Evolutionary conservation across 2,329 filamentous ascomycete genomes (phyloP), one percentile per base, ranked within the genome.

Genomic region (Exserohilum rostratum): DNA sequence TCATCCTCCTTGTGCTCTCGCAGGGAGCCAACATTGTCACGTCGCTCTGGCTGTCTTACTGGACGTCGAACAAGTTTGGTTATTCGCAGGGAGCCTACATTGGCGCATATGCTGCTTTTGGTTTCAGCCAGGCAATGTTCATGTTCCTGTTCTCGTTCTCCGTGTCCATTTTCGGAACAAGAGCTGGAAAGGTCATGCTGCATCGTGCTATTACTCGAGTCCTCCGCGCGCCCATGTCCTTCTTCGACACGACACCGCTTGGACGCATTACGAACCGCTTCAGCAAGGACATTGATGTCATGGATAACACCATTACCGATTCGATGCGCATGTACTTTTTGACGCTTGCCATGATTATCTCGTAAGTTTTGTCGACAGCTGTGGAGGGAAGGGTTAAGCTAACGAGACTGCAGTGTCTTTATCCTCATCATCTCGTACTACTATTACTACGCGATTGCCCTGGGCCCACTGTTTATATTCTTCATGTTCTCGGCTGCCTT

Each of bases 251-350:
- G 0, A 98, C 95, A 0, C 95, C 95, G 0, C 83, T 98, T 1
- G 95, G 95, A 17, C 89, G 93, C 33, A 97, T 98, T 73, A 96
- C 92, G 18, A 98, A 98, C 74, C 90, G 95, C 13, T 98, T 98
- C 77, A 96, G 91, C 29, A 89, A 93, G 64, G 95, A 99, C 69
- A 90, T 98, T 35, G 91, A 97, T 69, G 91, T 95, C 52, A 96
- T 98, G 91, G 95, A 98, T 77, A 96, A 96, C 74, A 91, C 87
- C 53, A 78, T 97, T 38, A 89, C 89, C 0, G 93, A 97, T 67
- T 89, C 91, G 3, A 91, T 97, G 77, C 87, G 93, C 61, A 96
- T 97, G 87, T 97, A 93, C 79, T 88, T 93, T 66, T 79, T 97
- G 65, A 96, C 91, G 1, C 77, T 96, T 64, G 88, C 85, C 34